Evolutionary conservation across 2,329 filamentous ascomycete genomes (phyloP).

Genomic region (Trichoderma sp.): DNA sequence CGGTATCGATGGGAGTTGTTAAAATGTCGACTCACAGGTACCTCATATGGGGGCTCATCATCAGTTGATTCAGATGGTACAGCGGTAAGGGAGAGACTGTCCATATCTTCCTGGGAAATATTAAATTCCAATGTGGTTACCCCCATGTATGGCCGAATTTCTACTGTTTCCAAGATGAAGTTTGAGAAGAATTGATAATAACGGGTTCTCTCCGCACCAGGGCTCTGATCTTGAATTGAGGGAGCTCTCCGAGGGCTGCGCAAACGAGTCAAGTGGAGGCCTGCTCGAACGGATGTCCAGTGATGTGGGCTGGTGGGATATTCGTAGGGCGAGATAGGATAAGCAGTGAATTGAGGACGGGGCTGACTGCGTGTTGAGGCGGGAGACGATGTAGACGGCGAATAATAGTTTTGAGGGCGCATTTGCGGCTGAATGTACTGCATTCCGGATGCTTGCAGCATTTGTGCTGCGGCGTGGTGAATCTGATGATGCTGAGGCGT

Average conservation of each 20-base stretch:
- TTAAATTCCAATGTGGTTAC: constrained; percentile 51
- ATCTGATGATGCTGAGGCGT: neutral
- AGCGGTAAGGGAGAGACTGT: constrained; percentile 38
- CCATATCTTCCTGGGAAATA: constrained; percentile 41
- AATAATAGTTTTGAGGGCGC: neutral
- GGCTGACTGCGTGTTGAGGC: neutral
- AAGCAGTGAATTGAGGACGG: neutral
- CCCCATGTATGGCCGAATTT: constrained; percentile 37
- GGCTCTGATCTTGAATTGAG: neutral
- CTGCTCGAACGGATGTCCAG: constrained; percentile 42
- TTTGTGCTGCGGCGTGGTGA: neutral
- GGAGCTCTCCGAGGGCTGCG: constrained; percentile 51
- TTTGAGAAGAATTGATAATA: constrained; percentile 60
- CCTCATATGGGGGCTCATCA: constrained; percentile 30
- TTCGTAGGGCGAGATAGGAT: constrained; percentile 31
- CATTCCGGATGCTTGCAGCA: neutral
- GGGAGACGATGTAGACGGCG: neutral
- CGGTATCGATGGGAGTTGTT: constrained; percentile 65
- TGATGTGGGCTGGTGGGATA: constrained; percentile 46
- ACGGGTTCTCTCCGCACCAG: constrained; percentile 31
- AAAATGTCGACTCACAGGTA: constrained; percentile 43
- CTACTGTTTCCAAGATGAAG: constrained; percentile 51
- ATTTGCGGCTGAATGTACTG: neutral
- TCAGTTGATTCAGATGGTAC: constrained; percentile 24
- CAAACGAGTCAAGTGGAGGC: constrained; percentile 49